Conservation (phyloP, 2,329 filamentous ascomycete species). For the Neocucurbitaria cava region DNA sequence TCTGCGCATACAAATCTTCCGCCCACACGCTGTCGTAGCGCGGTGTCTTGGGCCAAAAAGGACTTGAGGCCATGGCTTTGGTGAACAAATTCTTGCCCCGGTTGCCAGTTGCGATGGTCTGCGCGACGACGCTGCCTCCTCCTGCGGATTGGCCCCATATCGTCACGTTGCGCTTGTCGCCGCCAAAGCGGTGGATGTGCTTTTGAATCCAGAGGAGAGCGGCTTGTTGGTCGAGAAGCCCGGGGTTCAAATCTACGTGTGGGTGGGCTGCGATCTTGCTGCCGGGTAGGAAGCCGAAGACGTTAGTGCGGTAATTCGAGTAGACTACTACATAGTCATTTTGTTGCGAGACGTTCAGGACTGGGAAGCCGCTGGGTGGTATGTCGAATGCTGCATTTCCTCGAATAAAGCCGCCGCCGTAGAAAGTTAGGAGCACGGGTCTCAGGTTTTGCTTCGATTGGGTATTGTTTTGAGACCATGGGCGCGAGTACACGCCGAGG, state of each 20-base stretch:
- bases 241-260: constrained; percentile 59
- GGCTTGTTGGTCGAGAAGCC: constrained; percentile 61
- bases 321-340: constrained; percentile 62
- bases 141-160: constrained; percentile 65
- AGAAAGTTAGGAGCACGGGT: constrained; percentile 67
- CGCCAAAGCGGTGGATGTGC: constrained; percentile 62
- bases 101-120: constrained; percentile 58
- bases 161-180: constrained; percentile 60
- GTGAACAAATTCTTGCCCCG: constrained; percentile 56
- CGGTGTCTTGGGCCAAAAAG: constrained; percentile 68
- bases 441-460: constrained; percentile 46
- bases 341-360: constrained; percentile 60
- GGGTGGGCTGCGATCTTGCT: constrained; percentile 54
- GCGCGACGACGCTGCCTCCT: constrained; percentile 61
- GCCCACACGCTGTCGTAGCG: constrained; percentile 58
- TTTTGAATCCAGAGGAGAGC: constrained; percentile 62
- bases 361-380: constrained; percentile 64
- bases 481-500: constrained; percentile 65
- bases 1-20: constrained; percentile 58
- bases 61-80: constrained; percentile 60
- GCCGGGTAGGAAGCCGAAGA: constrained; percentile 62
- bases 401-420: constrained; percentile 67
- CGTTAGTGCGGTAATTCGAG: constrained; percentile 64
- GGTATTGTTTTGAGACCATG: constrained; percentile 56
- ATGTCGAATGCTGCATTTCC: constrained; percentile 63